Base-by-base conservation (phyloP, 352 stramenopile species). In the Pythium sp. region DNA sequence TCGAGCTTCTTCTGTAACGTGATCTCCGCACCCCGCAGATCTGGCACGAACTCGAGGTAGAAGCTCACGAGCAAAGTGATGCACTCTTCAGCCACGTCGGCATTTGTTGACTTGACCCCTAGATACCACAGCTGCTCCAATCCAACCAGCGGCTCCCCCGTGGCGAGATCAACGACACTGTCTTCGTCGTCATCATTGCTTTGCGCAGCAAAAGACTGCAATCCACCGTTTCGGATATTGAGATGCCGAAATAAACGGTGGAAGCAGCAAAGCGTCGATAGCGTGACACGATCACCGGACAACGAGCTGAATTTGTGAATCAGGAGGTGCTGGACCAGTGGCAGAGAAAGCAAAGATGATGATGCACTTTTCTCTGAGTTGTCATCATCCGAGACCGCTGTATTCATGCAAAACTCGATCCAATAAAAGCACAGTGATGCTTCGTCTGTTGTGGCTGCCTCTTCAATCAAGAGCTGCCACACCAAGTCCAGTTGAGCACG, bases 351-450 rank as follows among this genome's bases (percentile, higher is more conserved):
- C 53, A 87, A 67, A 24, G 87, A 58, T 34, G 68, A 56, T 3
- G 53, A 41, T 22, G 36, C 1, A 0, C 32, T 34, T 32, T 2
- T 6, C 28, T 22, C 26, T 38, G 34, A 57, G 5, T 69, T 60
- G 9, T 36, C 32, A 3, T 61, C 63, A 8, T 5, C 1, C 55
- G 18, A 36, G 28, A 77, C 14, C 20, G 72, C 58, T 5, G 80
- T 77, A 15, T 77, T 81, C 65, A 87, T 74, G 43, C 82, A 94
- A 2, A 89, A 75, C 57, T 89, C 79, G 62, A 93, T 75, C 86
- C 86, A 94, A 30, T 91, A 78, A 49, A 94, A 94, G 58, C 77
- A 91, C 3, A 93, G 69, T 5, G 84, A 75, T 0, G 76, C 69
- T 62, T 92, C 84, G 47, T 89, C 81, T 20, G 55, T n/a, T 2